Percentiles rank a stretch among this genome's conserved stretches.
Evolutionary conservation across 306 rosid species (phyloP).

Genomic region (Pyrus betulifolia): DNA sequence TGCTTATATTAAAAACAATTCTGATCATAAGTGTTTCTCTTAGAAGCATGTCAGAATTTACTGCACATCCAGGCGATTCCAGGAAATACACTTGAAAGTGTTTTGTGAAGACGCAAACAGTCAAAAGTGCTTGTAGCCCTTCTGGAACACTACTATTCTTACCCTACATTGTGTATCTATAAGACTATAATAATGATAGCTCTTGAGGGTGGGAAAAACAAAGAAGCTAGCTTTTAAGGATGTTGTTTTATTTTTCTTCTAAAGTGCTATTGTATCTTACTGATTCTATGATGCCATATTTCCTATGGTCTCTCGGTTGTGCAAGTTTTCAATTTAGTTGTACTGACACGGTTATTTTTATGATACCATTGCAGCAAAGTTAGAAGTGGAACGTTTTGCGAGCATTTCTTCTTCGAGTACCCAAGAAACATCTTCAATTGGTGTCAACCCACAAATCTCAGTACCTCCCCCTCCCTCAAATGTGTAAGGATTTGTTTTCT

Average conservation of each 20-base stretch:
- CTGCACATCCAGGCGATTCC: neutral
- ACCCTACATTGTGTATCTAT: neutral
- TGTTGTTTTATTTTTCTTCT: neutral
- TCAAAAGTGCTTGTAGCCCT: neutral
- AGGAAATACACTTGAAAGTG: neutral
- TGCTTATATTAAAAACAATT: neutral
- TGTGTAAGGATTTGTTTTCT: conserved; percentile 38
- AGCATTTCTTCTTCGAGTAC: conserved; percentile 63
- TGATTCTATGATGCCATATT: neutral
- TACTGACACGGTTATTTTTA: neutral
- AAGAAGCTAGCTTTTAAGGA: neutral
- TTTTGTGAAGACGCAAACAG: neutral
- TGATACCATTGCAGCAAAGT: conserved; percentile 43
- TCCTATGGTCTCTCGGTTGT: neutral
- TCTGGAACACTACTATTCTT: neutral
- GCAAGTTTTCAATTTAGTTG: neutral
- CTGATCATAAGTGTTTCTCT: neutral
- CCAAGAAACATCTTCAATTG: conserved; percentile 64
- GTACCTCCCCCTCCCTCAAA: conserved; percentile 62
- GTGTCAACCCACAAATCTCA: conserved; percentile 59
- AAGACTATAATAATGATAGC: neutral
- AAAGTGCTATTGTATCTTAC: neutral
- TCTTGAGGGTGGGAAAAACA: neutral
- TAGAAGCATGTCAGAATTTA: neutral
- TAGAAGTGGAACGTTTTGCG: conserved; percentile 42